These are phyloP conservation scores for Melaleuca alternifolia DNA, from an alignment of 345 rosid species.

Conservation along the genomic window DNA sequence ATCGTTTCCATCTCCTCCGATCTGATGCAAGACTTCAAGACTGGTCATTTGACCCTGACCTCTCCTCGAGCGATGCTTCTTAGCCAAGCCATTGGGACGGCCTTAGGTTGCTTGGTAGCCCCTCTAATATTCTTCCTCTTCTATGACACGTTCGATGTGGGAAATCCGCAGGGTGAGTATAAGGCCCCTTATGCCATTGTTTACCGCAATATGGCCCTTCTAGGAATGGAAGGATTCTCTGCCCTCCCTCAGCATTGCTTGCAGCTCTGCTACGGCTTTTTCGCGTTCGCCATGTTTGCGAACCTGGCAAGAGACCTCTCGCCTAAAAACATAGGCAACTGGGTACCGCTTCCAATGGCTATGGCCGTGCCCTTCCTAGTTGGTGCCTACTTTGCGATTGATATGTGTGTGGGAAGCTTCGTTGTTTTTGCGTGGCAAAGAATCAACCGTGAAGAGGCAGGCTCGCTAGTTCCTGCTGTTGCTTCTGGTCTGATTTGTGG, in stretches of 20 bases:
- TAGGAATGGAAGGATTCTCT: slow-evolving; percentile 80
- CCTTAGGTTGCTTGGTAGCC: slow-evolving; percentile 71
- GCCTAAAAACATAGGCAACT: slow-evolving; percentile 38
- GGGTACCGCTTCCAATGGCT: slow-evolving; percentile 86
- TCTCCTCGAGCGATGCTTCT: slow-evolving; percentile 81
- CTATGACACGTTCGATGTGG: slow-evolving; percentile 79
- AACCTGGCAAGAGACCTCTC: slow-evolving; percentile 48
- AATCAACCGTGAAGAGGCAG: slow-evolving; percentile 27
- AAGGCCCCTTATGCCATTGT: slow-evolving; percentile 82
- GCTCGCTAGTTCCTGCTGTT: slow-evolving; percentile 57
- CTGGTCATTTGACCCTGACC: slow-evolving; percentile 72
- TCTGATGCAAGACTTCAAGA: slow-evolving; percentile 87
- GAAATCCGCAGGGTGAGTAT: slow-evolving; percentile 84
- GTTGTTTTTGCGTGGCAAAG: slow-evolving; percentile 37
- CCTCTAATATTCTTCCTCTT: slow-evolving; percentile 72
- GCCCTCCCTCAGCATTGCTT: slow-evolving; percentile 72
- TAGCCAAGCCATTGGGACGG: slow-evolving; percentile 77
- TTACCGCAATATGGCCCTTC: slow-evolving; percentile 82
- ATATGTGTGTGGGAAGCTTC: slow-evolving; percentile 63
- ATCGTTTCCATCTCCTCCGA: slow-evolving; percentile 77
- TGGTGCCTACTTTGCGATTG: slow-evolving; percentile 71
- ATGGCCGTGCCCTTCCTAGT: slow-evolving; percentile 92
- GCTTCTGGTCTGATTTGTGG: slow-evolving; percentile 90
- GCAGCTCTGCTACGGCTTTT: slow-evolving; percentile 73
- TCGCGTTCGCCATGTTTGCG: slow-evolving; percentile 43